Evolutionary conservation across 176 grass and related monocot species (phyloP).

Genomic region (Chrysopogon serrulatus): DNA sequence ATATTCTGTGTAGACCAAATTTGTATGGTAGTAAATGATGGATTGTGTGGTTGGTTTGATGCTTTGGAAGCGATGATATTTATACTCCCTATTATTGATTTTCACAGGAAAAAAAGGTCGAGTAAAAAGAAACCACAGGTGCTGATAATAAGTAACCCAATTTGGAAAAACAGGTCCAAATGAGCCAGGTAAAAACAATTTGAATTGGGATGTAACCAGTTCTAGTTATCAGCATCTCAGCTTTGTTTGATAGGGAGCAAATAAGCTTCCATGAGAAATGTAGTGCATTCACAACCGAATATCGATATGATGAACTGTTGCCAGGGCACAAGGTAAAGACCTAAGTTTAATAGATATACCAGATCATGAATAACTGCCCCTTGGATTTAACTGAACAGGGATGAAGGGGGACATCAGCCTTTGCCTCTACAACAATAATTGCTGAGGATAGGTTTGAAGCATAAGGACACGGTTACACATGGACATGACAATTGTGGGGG

Average conservation of each 20-base stretch:
- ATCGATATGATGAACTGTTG: neutral
- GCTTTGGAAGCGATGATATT: neutral
- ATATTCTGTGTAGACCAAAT: neutral
- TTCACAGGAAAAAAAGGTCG: neutral
- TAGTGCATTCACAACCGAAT: neutral
- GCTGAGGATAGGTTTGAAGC: neutral
- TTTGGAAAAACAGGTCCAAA: neutral
- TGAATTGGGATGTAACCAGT: neutral
- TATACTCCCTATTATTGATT: neutral
- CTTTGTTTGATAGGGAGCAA: neutral
- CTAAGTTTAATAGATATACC: neutral
- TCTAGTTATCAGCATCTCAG: neutral
- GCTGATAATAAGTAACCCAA: neutral
- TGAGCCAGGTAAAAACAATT: neutral
- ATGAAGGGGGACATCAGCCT: neutral
- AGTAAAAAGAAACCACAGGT: neutral
- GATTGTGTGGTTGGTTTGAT: neutral
- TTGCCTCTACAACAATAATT: neutral
- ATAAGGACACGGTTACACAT: neutral
- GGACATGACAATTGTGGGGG: neutral
- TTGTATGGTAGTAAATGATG: neutral
- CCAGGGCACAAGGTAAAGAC: neutral
- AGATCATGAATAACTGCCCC: neutral
- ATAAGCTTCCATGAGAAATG: neutral
- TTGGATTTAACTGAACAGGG: neutral